phyloP scores from a whole-genome alignment of 257 asterid species.

The Misopates orontium region DNA sequence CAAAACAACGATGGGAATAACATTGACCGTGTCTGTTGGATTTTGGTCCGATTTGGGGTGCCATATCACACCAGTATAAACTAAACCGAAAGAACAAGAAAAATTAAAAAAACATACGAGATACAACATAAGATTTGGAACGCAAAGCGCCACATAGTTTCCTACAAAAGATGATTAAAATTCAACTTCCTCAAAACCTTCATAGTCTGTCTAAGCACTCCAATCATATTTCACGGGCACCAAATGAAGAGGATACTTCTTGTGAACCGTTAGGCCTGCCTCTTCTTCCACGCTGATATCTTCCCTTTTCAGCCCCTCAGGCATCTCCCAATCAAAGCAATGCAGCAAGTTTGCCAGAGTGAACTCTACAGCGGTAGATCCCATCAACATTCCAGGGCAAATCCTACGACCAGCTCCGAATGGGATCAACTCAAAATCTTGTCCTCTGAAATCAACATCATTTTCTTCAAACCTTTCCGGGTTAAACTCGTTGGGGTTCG shows the following conservation, averaged over 20 bases:
- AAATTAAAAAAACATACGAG: too few species aligned
- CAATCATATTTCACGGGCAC: neutral
- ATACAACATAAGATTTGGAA: too few species aligned
- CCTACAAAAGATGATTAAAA: too few species aligned
- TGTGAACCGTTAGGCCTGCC: neutral
- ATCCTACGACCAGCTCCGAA: slow-evolving; percentile 15
- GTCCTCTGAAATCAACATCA: slow-evolving; percentile 7
- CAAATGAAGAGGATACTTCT: slow-evolving; percentile 8
- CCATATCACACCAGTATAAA: too few species aligned
- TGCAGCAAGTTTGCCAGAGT: slow-evolving; percentile 10
- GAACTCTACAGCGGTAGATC: neutral
- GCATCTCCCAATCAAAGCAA: slow-evolving; percentile 20
- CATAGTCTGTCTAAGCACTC: neutral
- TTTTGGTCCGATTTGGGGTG: too few species aligned
- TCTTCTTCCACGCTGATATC: neutral
- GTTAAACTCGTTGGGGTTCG: neutral
- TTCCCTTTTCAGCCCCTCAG: neutral
- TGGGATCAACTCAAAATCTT: neutral
- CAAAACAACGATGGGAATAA: too few species aligned
- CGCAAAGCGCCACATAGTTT: too few species aligned
- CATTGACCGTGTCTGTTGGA: too few species aligned
- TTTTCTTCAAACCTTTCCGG: slow-evolving; percentile 16
- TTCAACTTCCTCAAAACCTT: too few species aligned
- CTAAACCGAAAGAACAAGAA: too few species aligned
- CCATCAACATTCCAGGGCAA: slow-evolving; percentile 13